phyloP scores from a whole-genome alignment of 805 yeast species.

The Priceomyces fermenticarens region DNA sequence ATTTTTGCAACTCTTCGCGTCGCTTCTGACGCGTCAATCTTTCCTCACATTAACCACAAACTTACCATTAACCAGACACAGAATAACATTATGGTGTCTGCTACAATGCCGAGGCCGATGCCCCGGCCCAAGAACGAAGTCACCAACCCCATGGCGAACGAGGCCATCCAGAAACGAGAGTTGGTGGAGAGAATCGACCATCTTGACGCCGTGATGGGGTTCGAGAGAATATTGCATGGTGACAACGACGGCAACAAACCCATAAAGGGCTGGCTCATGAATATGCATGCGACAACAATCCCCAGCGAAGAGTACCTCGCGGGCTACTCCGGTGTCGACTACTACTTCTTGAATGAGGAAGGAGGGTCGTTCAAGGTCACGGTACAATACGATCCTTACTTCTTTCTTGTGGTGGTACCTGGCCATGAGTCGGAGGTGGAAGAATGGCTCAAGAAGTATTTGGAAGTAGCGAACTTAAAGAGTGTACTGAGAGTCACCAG shows the following conservation, averaged over 20 bases:
- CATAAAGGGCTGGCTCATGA: conserved; percentile 84
- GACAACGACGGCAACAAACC: conserved; percentile 48
- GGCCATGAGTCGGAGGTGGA: conserved; percentile 74
- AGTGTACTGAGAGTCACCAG: conserved; percentile 52
- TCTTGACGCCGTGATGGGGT: conserved; percentile 84
- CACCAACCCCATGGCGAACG: conserved; percentile 35
- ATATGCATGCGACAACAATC: conserved; percentile 85
- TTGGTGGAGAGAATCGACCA: conserved; percentile 60
- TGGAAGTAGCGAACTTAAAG: conserved; percentile 62
- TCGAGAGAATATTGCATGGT: conserved; percentile 72
- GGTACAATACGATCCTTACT: conserved; percentile 81
- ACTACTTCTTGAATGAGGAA: conserved; percentile 90
- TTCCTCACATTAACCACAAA: no score
- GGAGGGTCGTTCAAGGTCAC: conserved; percentile 95
- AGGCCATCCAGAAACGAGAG: conserved; percentile 45
- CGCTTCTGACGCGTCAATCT: no score
- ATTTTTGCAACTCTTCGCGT: no score
- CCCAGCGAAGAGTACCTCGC: conserved; percentile 54
- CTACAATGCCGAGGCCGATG: no score
- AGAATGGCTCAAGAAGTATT: conserved; percentile 66
- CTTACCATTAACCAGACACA: no score
- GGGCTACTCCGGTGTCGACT: conserved; percentile 90
- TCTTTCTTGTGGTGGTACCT: conserved; percentile 63
- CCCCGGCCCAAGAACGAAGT: no score
- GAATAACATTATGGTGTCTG: no score